phyloP scores from a whole-genome alignment of 768 basidiomycete genomes.

The Pleurotus sapidus region DNA sequence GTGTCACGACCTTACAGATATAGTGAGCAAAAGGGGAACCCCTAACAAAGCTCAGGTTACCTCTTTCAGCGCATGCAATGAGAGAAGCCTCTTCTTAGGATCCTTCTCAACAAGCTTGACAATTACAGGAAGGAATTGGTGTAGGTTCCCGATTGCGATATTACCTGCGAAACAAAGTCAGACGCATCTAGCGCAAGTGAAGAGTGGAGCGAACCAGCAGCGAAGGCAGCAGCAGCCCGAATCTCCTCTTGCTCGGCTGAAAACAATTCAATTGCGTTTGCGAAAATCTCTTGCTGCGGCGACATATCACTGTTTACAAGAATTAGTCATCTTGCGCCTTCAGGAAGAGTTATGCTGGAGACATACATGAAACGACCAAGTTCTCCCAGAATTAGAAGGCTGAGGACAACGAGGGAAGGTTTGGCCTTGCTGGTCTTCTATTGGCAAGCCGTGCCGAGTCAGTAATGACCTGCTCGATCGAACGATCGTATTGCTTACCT shows the following conservation, averaged over 20 bases:
- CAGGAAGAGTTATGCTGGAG: background rate
- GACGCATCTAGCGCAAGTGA: background rate
- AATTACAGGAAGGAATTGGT: slow-evolving; percentile 82
- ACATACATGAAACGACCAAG: slow-evolving; percentile 86
- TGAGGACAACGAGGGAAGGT: slow-evolving; percentile 70
- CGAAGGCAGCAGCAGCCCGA: slow-evolving; percentile 89
- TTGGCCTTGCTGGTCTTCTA: slow-evolving; percentile 60
- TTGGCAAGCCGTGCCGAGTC: background rate
- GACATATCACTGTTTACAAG: slow-evolving; percentile 72
- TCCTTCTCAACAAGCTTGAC: slow-evolving; percentile 76
- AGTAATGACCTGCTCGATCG: background rate
- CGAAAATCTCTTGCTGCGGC: slow-evolving; percentile 75
- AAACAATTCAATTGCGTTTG: slow-evolving; percentile 70
- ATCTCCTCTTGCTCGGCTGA: slow-evolving; percentile 79
- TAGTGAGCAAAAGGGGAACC: too few relatives aligned
- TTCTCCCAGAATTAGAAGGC: slow-evolving; percentile 88
- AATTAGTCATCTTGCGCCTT: slow-evolving; percentile 2
- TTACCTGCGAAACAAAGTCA: slow-evolving; percentile 56
- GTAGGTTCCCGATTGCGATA: slow-evolving; percentile 91
- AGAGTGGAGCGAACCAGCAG: slow-evolving; percentile 55
- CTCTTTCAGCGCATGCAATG: slow-evolving; percentile 93
- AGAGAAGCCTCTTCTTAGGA: slow-evolving; percentile 75
- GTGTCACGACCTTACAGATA: slow-evolving; percentile 73
- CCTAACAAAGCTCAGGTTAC: slow-evolving; percentile 30
- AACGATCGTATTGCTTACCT: slow-evolving; percentile 39